These are phyloP conservation scores for Carex kokanica DNA, from an alignment of 176 grass and related monocot species.

Conservation along the genomic window DNA sequence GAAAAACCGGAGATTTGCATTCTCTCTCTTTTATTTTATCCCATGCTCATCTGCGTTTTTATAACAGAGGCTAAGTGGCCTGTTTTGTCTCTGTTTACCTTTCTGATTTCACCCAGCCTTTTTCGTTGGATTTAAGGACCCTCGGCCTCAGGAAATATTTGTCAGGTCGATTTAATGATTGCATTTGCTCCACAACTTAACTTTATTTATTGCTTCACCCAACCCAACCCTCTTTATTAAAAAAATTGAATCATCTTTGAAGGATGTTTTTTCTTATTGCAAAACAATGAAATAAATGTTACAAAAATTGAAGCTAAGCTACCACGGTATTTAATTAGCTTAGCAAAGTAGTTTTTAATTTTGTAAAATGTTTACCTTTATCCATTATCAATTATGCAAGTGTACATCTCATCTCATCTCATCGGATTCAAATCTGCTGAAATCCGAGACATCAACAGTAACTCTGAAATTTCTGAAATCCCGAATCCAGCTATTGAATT, in stretches of 20 bases:
- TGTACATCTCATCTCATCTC: no score
- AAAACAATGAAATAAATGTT: background rate
- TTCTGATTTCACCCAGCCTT: conserved; percentile 8
- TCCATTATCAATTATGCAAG: background rate
- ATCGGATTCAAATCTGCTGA: no score
- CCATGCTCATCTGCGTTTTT: background rate
- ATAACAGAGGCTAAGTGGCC: background rate
- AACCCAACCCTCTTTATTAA: background rate
- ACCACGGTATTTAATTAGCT: background rate
- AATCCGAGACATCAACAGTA: no score
- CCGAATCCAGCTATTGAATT: no score
- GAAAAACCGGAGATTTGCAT: background rate
- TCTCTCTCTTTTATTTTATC: background rate
- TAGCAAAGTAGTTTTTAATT: background rate
- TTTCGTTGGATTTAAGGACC: conserved; percentile 30
- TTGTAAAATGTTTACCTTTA: background rate
- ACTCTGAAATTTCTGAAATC: no score
- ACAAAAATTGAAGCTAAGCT: background rate
- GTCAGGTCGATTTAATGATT: conserved; percentile 31
- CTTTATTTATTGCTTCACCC: conserved; percentile 14
- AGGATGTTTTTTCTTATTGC: background rate
- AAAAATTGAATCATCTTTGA: conserved; percentile 3
- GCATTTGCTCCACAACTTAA: conserved; percentile 18
- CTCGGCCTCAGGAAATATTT: conserved; percentile 24
- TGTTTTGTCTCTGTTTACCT: conserved; percentile 18